Conservation (phyloP, 2,329 filamentous ascomycete species). For the Sporothrix euskadiensis region DNA sequence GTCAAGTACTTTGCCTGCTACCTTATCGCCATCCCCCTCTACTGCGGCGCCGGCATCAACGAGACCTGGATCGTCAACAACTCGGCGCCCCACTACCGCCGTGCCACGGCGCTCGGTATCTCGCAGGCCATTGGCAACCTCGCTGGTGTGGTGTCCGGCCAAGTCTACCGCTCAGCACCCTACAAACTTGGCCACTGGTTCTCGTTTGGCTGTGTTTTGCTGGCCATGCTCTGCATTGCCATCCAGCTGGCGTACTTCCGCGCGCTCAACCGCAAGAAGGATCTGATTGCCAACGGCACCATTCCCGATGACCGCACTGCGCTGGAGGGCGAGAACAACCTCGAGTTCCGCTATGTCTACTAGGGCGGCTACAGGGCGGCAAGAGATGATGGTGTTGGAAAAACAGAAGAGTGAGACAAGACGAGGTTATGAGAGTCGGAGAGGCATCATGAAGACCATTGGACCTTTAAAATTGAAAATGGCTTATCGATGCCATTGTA, state of each 20-base stretch:
- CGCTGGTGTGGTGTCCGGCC: conserved; percentile 36
- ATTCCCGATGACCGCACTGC: background rate
- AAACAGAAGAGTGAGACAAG: no score
- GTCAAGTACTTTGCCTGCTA: conserved; percentile 12
- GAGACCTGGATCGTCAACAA: conserved; percentile 37
- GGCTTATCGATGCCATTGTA: no score
- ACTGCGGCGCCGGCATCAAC: conserved; percentile 35
- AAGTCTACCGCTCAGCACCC: conserved; percentile 36
- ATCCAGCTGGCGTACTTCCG: conserved; percentile 2
- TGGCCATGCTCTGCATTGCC: background rate
- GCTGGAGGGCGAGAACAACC: conserved; percentile 6
- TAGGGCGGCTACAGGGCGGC: no score
- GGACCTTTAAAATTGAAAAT: no score
- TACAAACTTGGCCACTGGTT: conserved; percentile 7
- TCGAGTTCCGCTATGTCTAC: background rate
- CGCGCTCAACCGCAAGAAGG: conserved; percentile 9
- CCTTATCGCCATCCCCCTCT: conserved; percentile 37
- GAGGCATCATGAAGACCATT: no score
- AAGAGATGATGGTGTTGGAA: no score
- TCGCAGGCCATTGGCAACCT: conserved; percentile 36
- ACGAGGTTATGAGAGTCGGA: no score
- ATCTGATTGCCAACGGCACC: background rate
- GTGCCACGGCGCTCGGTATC: conserved; percentile 37
- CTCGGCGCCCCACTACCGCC: conserved; percentile 37
- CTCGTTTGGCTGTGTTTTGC: background rate